Base-by-base conservation (phyloP, 345 rosid genomes). In the Isatis tinctoria region DNA sequence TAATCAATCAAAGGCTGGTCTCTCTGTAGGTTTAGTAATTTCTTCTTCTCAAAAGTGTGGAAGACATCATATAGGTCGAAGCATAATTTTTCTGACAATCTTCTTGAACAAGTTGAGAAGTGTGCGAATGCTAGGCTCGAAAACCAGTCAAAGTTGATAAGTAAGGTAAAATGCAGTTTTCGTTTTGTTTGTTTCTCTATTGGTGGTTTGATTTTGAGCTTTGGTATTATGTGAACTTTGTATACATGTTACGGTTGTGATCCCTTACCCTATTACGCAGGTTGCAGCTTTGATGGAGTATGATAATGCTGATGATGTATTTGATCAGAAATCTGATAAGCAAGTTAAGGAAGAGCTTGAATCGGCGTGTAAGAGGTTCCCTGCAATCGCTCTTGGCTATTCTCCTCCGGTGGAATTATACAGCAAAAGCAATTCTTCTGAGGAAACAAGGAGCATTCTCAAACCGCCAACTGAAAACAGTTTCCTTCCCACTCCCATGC, bases 361-460 rank as follows among this genome's bases (percentile, higher is more conserved):
- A n/a, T 69, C 79, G 60, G 88, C 92, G 1, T 77, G 94, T 77
- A 83, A 85, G 82, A 87, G 80, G 69, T 95, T 88, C 82, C 97
- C 98, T 54, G 84, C 94, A 8, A 90, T 95, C 78, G 48, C 53
- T 47, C 76, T 92, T 35, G 92, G 98, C 62, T 83, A 78, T 71
- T 86, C 91, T 67, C 84, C 64, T 53, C 85, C 82, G 0, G 83
- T 95, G 54, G 84, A 82, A 59, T 57, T 95, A 75, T 92, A 90
- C 82, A 83, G 83, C 39, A 85, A 81, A 49, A 60, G 53, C 60
- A 22, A 64, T 60, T 51, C 54, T 70, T 52, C 48, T 13, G 70
- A 81, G 8, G 84, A 82, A 63, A 54, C 43, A 49, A 75, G 64
- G 22, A 78, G 53, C 64, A 44, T 64, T 72, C 74, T 82, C 64